phyloP scores from a whole-genome alignment of 768 basidiomycete species.

The Auricularia sp. region DNA sequence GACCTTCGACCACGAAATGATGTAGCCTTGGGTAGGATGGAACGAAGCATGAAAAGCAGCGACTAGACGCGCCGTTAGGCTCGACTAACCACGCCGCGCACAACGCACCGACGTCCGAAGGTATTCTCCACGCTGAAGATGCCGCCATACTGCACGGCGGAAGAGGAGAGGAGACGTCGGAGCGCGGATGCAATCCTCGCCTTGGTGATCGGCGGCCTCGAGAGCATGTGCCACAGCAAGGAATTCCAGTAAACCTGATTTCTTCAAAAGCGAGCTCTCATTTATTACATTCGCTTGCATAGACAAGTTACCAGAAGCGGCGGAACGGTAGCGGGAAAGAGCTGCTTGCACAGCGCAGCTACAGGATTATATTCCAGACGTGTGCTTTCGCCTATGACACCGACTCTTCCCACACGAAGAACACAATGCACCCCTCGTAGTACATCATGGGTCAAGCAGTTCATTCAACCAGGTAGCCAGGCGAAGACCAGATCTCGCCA shows the following conservation, averaged over 20 bases:
- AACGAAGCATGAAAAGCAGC: slow-evolving; percentile 80
- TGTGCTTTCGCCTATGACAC: no score
- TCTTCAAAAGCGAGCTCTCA: no score
- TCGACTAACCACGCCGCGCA: neutral
- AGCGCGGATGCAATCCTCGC: neutral
- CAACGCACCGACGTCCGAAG: neutral
- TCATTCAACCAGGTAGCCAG: slow-evolving; percentile 43
- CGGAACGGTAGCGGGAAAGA: no score
- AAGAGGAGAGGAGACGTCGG: neutral
- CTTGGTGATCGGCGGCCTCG: no score
- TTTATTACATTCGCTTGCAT: no score
- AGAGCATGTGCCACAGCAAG: no score
- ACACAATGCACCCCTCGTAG: neutral
- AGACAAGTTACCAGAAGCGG: no score
- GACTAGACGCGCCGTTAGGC: slow-evolving; percentile 31
- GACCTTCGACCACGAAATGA: slow-evolving; percentile 70
- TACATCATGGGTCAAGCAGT: slow-evolving; percentile 22
- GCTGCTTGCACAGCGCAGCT: no score
- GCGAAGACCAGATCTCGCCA: slow-evolving; percentile 38
- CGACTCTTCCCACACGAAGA: neutral
- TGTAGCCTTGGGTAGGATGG: slow-evolving; percentile 72
- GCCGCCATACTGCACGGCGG: neutral
- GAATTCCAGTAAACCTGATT: no score
- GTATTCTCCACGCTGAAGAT: neutral
- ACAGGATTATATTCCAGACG: no score